Evolutionary conservation across 179 eudicot genomes (phyloP).

Genomic region (Silene noctiflora): DNA sequence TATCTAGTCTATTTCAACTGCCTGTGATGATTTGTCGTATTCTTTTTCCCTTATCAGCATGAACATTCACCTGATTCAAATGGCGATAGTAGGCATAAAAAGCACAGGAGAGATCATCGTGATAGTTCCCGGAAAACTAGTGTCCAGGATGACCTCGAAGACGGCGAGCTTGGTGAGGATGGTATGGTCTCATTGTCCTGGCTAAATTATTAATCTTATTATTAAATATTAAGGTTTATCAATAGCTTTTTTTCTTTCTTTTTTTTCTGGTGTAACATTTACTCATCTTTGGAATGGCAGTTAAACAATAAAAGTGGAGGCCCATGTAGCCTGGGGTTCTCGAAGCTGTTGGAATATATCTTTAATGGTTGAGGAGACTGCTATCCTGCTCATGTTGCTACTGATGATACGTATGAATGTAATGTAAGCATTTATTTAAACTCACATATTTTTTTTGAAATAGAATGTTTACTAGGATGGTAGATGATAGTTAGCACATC

Average conservation of each 20-base stretch:
- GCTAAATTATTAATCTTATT: background rate
- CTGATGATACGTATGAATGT: background rate
- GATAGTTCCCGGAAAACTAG: constrained; percentile 61
- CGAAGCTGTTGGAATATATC: background rate
- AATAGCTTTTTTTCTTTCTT: background rate
- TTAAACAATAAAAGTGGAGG: background rate
- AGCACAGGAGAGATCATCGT: constrained; percentile 67
- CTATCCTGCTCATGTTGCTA: background rate
- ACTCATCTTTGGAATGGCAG: background rate
- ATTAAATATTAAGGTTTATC: background rate
- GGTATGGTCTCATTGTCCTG: constrained; percentile 57
- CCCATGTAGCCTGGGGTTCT: background rate
- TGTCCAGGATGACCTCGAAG: constrained; percentile 86
- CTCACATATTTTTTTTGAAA: background rate
- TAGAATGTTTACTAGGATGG: background rate
- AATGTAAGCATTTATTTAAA: background rate
- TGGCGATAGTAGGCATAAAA: constrained; percentile 75
- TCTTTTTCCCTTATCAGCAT: constrained; percentile 47
- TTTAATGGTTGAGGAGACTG: no score
- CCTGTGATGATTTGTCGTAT: background rate
- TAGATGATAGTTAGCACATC: background rate
- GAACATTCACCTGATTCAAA: constrained; percentile 90
- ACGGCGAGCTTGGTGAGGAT: constrained; percentile 96
- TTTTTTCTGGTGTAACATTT: background rate
- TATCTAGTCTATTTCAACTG: background rate